Evolutionary conservation across 805 yeast genomes (phyloP).

Genomic region (Metschnikowia colocasiae): DNA sequence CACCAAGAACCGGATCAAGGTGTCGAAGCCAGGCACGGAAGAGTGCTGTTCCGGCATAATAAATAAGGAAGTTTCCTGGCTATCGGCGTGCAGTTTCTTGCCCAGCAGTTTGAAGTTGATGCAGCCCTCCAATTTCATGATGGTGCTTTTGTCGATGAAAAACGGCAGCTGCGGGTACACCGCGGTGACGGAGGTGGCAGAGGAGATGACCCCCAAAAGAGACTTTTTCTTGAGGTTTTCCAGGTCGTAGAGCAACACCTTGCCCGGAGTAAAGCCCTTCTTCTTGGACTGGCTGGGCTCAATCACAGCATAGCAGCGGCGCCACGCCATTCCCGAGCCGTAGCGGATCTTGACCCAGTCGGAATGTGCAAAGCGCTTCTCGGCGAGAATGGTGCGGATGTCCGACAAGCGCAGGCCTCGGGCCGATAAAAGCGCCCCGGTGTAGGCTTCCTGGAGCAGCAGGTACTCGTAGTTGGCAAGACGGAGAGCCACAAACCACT

Average conservation of each 20-base stretch:
- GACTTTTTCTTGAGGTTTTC: slow-evolving; percentile 68
- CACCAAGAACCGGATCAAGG: slow-evolving; percentile 41
- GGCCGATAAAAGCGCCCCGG: slow-evolving; percentile 91
- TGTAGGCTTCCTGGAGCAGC: slow-evolving; percentile 88
- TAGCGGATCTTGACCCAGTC: slow-evolving; percentile 95
- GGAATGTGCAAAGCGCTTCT: slow-evolving; percentile 79
- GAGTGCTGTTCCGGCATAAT: slow-evolving; percentile 45
- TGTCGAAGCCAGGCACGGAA: slow-evolving; percentile 48
- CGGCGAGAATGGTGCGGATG: slow-evolving; percentile 78
- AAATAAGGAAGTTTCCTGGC: slow-evolving; percentile 41
- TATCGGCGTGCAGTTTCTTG: slow-evolving; percentile 26
- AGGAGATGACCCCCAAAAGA: slow-evolving; percentile 74
- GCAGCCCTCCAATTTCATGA: slow-evolving; percentile 84
- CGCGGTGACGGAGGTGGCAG: slow-evolving; percentile 74
- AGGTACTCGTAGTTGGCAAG: slow-evolving; percentile 77
- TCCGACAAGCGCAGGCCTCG: slow-evolving; percentile 86
- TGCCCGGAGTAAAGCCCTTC: slow-evolving; percentile 53
- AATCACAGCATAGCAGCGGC: slow-evolving; percentile 85
- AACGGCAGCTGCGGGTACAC: slow-evolving; percentile 85
- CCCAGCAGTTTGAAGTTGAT: slow-evolving; percentile 53
- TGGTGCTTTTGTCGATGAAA: slow-evolving; percentile 80
- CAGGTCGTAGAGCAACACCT: slow-evolving; percentile 74
- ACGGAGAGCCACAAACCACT: slow-evolving; percentile 83
- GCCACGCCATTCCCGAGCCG: slow-evolving; percentile 98
- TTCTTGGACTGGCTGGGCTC: slow-evolving; percentile 59